Conservation (phyloP, 1,284 basidiomycete species). For the Kwoniella shivajii region DNA sequence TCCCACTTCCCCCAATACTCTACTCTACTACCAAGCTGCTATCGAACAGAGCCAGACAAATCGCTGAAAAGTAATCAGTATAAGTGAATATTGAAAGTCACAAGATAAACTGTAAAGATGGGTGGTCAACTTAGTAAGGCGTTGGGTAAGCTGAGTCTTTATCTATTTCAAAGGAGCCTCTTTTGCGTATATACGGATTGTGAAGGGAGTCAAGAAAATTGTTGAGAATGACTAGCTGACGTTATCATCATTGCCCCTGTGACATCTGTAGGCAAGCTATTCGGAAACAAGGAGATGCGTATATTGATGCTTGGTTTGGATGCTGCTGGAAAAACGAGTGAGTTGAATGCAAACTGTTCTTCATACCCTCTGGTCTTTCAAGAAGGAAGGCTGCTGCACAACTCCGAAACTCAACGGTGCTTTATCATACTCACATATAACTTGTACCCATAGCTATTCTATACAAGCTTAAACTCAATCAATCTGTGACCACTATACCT, state of each 20-base stretch:
- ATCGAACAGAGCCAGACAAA: too few relatives aligned
- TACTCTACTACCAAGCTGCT: too few relatives aligned
- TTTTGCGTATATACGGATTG: neutral
- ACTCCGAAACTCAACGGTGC: too few relatives aligned
- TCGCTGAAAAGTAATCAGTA: too few relatives aligned
- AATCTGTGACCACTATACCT: conserved; percentile 97
- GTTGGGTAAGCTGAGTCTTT: conserved; percentile 46
- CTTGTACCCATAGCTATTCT: conserved; percentile 73
- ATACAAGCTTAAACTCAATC: conserved; percentile 99
- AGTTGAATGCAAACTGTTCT: conserved; percentile 44
- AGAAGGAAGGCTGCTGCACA: too few relatives aligned
- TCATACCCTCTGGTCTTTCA: too few relatives aligned
- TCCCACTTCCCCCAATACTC: too few relatives aligned
- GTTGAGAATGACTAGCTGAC: neutral
- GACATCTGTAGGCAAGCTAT: conserved; percentile 59
- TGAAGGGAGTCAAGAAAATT: neutral
- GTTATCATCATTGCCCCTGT: neutral
- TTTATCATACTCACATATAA: neutral
- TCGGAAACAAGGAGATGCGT: conserved; percentile 68
- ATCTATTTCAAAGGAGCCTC: too few relatives aligned
- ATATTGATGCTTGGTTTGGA: conserved; percentile 82
- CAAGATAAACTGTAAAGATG: conserved; percentile 43
- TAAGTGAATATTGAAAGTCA: neutral
- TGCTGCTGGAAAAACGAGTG: conserved; percentile 92
- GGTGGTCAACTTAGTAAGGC: conserved; percentile 57